Evolutionary conservation across 2,329 filamentous ascomycete genomes (phyloP), one percentile per base, ranked within the genome.

Genomic region (Fusarium equiseti): DNA sequence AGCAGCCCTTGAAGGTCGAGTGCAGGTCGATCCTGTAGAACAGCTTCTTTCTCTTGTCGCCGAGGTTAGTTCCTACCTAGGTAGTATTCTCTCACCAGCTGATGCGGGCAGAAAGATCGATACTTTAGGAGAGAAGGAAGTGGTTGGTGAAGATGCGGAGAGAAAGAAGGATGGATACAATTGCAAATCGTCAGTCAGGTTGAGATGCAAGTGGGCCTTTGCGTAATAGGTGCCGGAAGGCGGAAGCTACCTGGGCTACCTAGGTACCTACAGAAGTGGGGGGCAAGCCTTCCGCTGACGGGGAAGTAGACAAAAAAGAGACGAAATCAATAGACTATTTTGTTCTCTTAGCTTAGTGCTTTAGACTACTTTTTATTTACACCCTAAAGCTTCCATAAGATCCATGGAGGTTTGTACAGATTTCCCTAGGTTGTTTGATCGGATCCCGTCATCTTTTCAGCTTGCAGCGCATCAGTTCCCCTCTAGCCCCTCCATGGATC

Each of bases 21-120:
- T 83, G 81, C 81, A 83, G 80, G 80, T 79, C 81, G 80, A 53
- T 76, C 79, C 76, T 74, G 18, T 38, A 53, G 59, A 77, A 77
- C 72, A 81, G 79, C 77, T 81, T 73, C 71, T 24, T 75, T 75
- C 75, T 55, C 43, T 38, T 38, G 35, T 38, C 18, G 35, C 35
- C 35, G 35, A 38, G 35, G 35, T 38, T n/a, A 38, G 35, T 38
- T 38, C 35, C 35, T 38, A n/a, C 35, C 35, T 38, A n/a, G 6
- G 6, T 26, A 26, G 10, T 38, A 29, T 63, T 50, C 52, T 63
- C 44, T 59, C 55, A 38, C 63, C 70, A 46, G 49, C 52, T 24
- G 24, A 55, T 59, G 49, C 31, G 58, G 57, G 59, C 51, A 59
- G 59, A 49, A 61, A 59, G 59, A 55, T 70, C 35, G 35, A 38